Evolutionary conservation across 495 filamentous ascomycete species (phyloP).

Genomic region (Penicillium goetzii): DNA sequence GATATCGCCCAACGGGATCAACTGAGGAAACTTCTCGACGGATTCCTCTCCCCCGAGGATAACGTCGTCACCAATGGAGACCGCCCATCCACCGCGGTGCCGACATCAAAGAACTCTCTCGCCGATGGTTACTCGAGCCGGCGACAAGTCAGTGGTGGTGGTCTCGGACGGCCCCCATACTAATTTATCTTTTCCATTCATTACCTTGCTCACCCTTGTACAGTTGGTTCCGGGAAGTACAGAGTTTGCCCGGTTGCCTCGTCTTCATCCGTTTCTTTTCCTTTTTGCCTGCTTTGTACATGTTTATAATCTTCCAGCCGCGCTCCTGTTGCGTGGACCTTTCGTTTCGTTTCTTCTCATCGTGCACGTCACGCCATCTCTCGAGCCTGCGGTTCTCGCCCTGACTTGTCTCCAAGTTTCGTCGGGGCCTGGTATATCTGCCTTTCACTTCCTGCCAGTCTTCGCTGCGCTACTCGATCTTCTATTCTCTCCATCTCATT

Average conservation of each 20-base stretch:
- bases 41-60: slow-evolving; percentile 38
- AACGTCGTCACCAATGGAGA: slow-evolving; percentile 24
- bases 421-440: slow-evolving; percentile 5
- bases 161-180: slow-evolving; percentile 51
- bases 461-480: slow-evolving; percentile 19
- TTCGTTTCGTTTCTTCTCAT: not conserved
- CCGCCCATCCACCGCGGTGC: slow-evolving; percentile 19
- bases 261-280: slow-evolving; percentile 3
- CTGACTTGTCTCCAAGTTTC: not conserved
- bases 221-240: slow-evolving; percentile 18
- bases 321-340: not conserved
- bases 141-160: slow-evolving; percentile 36
- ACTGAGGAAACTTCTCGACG: slow-evolving; percentile 43
- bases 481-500: slow-evolving; percentile 13
- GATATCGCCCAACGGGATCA: slow-evolving; percentile 36
- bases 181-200: slow-evolving; percentile 22
- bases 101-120: slow-evolving; percentile 22
- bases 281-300: slow-evolving; percentile 22
- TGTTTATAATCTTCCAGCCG: slow-evolving; percentile 24
- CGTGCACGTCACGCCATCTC: not conserved
- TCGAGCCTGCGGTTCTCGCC: not conserved
- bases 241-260: slow-evolving; percentile 13
- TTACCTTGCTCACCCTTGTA: slow-evolving; percentile 20
- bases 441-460: slow-evolving; percentile 5
- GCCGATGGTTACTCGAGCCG: slow-evolving; percentile 24